Base-by-base conservation (phyloP, 768 basidiomycete genomes). In the Clavaria fumosa region DNA sequence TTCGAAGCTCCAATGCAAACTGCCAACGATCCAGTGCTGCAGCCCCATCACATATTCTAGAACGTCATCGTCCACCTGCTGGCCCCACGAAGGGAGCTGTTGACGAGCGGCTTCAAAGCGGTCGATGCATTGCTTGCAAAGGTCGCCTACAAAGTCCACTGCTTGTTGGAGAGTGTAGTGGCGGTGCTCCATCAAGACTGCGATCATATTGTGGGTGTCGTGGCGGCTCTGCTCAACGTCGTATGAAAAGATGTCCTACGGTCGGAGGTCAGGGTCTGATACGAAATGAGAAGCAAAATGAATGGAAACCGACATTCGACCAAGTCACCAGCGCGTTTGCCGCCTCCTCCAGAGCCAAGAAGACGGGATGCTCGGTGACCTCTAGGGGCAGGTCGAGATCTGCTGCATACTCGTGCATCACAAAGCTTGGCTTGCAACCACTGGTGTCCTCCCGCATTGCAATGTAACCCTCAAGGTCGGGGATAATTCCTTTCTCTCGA, bases 311-410 rank as follows among this genome's bases (percentile, higher is more conserved):
- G 20, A 59, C 65, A 38, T 67, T 67, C 18, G 59, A 64, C 60
- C 66, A 68, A 7, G 61, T 62, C 27, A 74, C 59, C 37, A 71
- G 53, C 35, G 75, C 72, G 38, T 68, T 68, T 4, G 69, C 62
- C 26, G 60, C 52, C 35, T 68, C 57, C 15, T 61, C 57, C 39
- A 77, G 58, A 4, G 60, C 54, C 39, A 51, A 49, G 27, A 77
- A 57, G 31, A 57, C 47, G 1, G 69, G 67, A 51, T 76, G 64
- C n/a, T 61, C 56, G 42, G 67, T 57, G 42, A 74, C 66, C 37
- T 68, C 59, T 15, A 72, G 64, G 0, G 72, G 70, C 19, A 77
- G 49, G 44, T 72, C 63, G 23, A 75, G 60, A 21, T 54, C 50
- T 18, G 58, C 54, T 2, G 67, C 67, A 38, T 72, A 71, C 45